Base-by-base conservation (phyloP, 176 grass and related monocot genomes). In the Musa itinerans region DNA sequence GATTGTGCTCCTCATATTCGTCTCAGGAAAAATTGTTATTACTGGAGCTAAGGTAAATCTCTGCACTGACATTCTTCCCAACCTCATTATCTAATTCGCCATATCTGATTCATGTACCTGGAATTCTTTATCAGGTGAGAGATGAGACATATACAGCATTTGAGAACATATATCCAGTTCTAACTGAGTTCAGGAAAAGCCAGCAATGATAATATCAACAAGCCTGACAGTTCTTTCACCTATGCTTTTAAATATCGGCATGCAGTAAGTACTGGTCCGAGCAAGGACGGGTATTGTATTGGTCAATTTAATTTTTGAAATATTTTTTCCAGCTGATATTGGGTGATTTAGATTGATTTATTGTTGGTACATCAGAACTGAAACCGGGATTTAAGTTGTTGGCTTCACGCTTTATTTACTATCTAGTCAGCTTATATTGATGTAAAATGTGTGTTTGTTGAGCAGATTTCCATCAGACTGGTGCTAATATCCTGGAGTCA, bases 121-220 rank as follows among this genome's bases (percentile, higher is more conserved):
- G 9, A 14, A 9, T 34, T n/a, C 43, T 55, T 66, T 4, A 3
- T 58, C 65, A 83, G 81, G 50, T 73, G 58, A 81, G 78, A 1
- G 69, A 86, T 23, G 77, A 93, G 72, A 79, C 86, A 69, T 88
- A 86, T 8, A 56, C 58, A 0, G 87, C 87, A 34, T 88, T 93
- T 79, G 90, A 93, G 76, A 89, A 88, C 79, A 90, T 94, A 48
- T 84, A 90, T 71, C 91, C 83, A 24, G 77, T 95, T 48, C 80
- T 94, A 10, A 69, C 69, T n/a, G 77, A 91, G 73, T 91, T 78
- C 73, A 80, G 81, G 78, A 90, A 88, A 76, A 69, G 27, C 65
- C 81, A 84, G 64, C 86, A 77, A 56, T 84, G 77, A 77, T 81
- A 87, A 79, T 6, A 43, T 43, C 34, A 43, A 43, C 34, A 43